phyloP scores from a whole-genome alignment of 805 yeast genomes.

The Deakozyma indianensis region DNA sequence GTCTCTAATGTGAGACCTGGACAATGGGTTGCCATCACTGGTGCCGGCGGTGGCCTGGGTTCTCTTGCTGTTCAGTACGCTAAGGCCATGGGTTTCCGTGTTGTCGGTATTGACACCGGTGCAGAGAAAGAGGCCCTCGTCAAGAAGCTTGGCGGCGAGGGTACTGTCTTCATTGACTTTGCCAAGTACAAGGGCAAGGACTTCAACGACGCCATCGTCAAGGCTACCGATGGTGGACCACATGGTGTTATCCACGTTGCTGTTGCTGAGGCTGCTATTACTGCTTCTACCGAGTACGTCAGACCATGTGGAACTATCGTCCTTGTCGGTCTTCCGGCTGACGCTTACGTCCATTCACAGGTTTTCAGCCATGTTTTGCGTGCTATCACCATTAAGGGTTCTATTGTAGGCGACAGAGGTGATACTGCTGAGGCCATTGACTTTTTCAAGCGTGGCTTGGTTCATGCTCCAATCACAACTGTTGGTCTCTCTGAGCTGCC shows the following conservation, averaged over 20 bases:
- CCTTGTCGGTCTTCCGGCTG: slow-evolving; percentile 66
- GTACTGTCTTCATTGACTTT: slow-evolving; percentile 38
- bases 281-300: slow-evolving; percentile 43
- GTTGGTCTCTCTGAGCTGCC: slow-evolving; percentile 64
- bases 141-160: slow-evolving; percentile 50
- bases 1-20: slow-evolving; percentile 58
- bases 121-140: slow-evolving; percentile 42
- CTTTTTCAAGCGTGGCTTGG: slow-evolving; percentile 58
- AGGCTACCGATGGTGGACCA: slow-evolving; percentile 57
- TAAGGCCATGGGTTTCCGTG: slow-evolving; percentile 62
- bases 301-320: slow-evolving; percentile 60
- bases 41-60: slow-evolving; percentile 75
- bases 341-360: slow-evolving; percentile 54
- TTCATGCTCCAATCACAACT: slow-evolving; percentile 58
- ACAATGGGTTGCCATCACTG: slow-evolving; percentile 63
- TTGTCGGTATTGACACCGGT: slow-evolving; percentile 60
- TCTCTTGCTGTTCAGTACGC: slow-evolving; percentile 64
- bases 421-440: slow-evolving; percentile 73
- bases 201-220: slow-evolving; percentile 38
- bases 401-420: slow-evolving; percentile 81
- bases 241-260: slow-evolving; percentile 68
- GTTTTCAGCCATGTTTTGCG: slow-evolving; percentile 65
- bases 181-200: slow-evolving; percentile 40
- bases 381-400: slow-evolving; percentile 60
- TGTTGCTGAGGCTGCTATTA: slow-evolving; percentile 54